Evolutionary conservation across 2,329 filamentous ascomycete genomes (phyloP), one percentile per base, ranked within the genome.

Genomic region (Zalaria obscura): DNA sequence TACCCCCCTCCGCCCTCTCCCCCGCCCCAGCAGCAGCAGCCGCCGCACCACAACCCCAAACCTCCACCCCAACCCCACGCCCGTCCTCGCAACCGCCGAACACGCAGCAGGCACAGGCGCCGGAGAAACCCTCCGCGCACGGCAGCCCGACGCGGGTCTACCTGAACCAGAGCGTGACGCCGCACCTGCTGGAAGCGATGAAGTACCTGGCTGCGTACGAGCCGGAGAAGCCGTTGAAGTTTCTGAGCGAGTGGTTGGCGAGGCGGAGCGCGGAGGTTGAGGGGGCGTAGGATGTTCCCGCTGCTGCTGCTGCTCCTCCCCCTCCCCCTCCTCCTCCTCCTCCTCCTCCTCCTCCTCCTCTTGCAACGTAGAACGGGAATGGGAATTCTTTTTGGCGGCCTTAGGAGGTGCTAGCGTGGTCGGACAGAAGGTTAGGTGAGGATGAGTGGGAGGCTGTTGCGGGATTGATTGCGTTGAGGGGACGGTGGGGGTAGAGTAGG

Each of bases 111-210:
- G 49, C 52, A 4, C 50, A 51, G 2, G 49, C 52, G 4, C 59
- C 59, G 0, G 54, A 57, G 8, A 56, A 58, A 43, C 55, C 67
- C 18, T 63, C 63, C 33, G 58, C 65, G 18, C 67, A 71, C 46
- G 68, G 68, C 5, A 63, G 62, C 25, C 63, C 66, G 1, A 69
- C 66, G 26, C 53, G 68, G 7, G 61, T 69, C 37, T 70, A 68
- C 48, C 49, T 71, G 47, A 71, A 70, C 46, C 57, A 62, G 50
- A 56, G 69, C 48, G 58, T 70, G 29, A 71, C 67, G 35, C 68
- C 67, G 41, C 61, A 70, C 53, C 48, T 70, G 51, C 53, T 71
- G 35, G 68, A 71, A 51, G 68, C 63, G 4, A 69, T 70, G 66
- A 71, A 70, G 56, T 63, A 66, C 52, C 45, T 70, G 37, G 67